Evolutionary conservation across 2,329 filamentous ascomycete genomes (phyloP), one percentile per base, ranked within the genome.

Genomic region (Sporothrix inflata): DNA sequence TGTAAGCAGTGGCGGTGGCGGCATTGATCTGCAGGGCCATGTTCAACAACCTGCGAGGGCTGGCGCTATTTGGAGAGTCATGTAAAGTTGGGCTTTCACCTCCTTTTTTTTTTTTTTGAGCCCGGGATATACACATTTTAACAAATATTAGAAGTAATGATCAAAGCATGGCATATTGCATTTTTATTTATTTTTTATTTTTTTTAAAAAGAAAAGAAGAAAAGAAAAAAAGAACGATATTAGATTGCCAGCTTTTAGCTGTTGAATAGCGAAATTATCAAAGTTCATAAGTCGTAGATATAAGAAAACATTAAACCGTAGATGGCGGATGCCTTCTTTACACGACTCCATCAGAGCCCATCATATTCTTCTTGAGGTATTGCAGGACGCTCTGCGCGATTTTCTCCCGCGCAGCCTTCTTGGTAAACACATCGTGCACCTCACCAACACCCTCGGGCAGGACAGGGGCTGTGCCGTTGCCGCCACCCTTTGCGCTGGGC

Each of bases 51-150:
- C 77, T 73, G 80, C 78, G 24, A 77, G 80, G 72, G 83, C 83
- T 14, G 85, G 84, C 51, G 85, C 85, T 38, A 80, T 86, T 19
- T 87, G 85, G 85, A 80, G 85, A 75, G 80, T 74, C 19, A 74
- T 81, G 69, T 80, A 74, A 78, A 6, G 24, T 9, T 4, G n/a
- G 19, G n/a, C 4, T 6, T 42, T 14, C 12, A 42, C 8, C 8
- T 9, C 40, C 8, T 7, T 42, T 14, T 7, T 42, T 9, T 9
- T 42, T 9, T 42, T 9, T 14, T 42, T 5, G 40, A 11, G 40
- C 40, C 40, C 12, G 40, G 40, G 12, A 42, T 42, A 42, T 34
- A 34, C 30, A 34, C 6, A 34, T 34, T 34, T 34, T 34, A 34
- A 6, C 3, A 34, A 6, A 34, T 34, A 34, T 34, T 34, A 34